phyloP scores from a whole-genome alignment of 2,329 filamentous ascomycete species.

The Madurella mycetomatis region DNA sequence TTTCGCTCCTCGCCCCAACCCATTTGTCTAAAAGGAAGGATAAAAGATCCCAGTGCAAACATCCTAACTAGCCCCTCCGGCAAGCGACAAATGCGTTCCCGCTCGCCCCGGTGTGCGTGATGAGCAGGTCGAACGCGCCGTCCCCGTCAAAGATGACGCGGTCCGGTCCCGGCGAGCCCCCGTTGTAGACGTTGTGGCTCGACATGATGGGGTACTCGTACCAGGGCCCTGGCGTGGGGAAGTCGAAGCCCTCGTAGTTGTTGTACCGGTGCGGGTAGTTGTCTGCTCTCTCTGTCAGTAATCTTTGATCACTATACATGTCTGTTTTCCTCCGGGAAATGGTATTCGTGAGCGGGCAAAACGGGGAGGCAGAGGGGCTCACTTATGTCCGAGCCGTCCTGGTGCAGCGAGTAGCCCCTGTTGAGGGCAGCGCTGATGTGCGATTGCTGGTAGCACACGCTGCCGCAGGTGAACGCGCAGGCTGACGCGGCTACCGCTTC shows the following conservation, averaged over 20 bases:
- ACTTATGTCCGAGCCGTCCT: slow-evolving; percentile 28
- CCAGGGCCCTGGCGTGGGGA: slow-evolving; percentile 36
- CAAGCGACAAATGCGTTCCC: slow-evolving; percentile 62
- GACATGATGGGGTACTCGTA: slow-evolving; percentile 43
- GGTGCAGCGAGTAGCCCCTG: slow-evolving; percentile 32
- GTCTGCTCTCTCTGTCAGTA: slow-evolving; percentile 20
- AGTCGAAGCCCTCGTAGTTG: slow-evolving; percentile 40
- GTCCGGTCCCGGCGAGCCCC: slow-evolving; percentile 57
- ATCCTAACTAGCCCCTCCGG: not conserved
- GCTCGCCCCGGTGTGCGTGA: slow-evolving; percentile 62
- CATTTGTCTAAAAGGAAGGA: too few relatives aligned
- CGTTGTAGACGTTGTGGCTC: slow-evolving; percentile 33
- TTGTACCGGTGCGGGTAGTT: slow-evolving; percentile 43
- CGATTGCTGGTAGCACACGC: slow-evolving; percentile 33
- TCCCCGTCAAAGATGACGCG: slow-evolving; percentile 56
- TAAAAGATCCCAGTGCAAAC: not conserved
- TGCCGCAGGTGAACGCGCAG: slow-evolving; percentile 36
- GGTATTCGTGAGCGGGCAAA: too few relatives aligned
- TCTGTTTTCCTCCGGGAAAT: too few relatives aligned
- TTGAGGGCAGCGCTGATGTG: slow-evolving; percentile 33
- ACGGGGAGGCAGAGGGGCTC: too few relatives aligned
- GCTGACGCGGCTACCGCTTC: not conserved
- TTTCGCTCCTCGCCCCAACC: too few relatives aligned
- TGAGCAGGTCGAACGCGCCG: slow-evolving; percentile 52
- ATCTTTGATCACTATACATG: not conserved